These are phyloP conservation scores for Talaromyces sp. DNA, from an alignment of 2,329 filamentous ascomycete species.

Conservation along the genomic window DNA sequence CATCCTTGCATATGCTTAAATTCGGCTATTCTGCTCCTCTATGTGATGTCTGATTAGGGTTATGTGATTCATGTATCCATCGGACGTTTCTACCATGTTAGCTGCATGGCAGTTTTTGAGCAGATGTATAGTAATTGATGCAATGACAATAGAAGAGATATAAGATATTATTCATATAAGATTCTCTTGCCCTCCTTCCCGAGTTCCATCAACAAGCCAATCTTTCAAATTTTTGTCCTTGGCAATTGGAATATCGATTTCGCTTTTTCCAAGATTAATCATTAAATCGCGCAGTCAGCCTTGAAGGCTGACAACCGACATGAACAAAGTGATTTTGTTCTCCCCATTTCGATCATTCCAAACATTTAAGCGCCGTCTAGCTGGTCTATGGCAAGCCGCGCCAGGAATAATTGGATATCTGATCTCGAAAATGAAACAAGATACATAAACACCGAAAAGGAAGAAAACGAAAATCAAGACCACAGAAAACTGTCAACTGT, in stretches of 20 bases:
- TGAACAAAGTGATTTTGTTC: neutral
- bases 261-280: neutral
- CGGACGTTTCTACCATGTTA: neutral
- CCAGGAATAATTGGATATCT: conserved; percentile 13
- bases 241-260: neutral
- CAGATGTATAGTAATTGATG: neutral
- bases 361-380: conserved; percentile 8
- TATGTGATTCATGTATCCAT: neutral
- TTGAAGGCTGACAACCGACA: neutral
- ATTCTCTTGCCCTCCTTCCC: neutral
- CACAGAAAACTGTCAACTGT: neutral
- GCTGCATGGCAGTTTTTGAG: neutral
- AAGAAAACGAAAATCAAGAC: conserved; percentile 3
- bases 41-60: neutral
- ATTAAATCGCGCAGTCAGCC: neutral
- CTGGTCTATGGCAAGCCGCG: conserved; percentile 3
- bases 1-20: neutral
- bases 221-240: neutral
- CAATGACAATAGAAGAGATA: neutral
- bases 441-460: neutral
- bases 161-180: neutral
- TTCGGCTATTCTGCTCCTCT: no score
- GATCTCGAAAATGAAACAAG: conserved; percentile 6
- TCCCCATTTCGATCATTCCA: neutral
- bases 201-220: neutral